Evolutionary conservation across 2,329 filamentous ascomycete species (phyloP).

Genomic region (Sporothrix brunneoviolacea): DNA sequence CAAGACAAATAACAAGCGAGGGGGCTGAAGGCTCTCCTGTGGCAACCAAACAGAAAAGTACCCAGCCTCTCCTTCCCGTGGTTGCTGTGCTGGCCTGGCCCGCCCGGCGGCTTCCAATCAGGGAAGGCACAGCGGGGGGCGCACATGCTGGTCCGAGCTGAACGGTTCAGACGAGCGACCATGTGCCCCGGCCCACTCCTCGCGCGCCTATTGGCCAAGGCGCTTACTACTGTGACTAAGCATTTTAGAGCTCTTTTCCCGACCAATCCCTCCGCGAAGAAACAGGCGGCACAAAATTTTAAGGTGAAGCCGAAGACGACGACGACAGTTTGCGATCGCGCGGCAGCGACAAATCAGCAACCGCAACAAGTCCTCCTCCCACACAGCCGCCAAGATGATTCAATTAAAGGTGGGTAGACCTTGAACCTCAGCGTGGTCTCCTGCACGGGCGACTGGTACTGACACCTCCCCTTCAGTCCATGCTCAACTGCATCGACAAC

Average conservation of each 20-base stretch:
- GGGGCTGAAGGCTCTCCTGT: not conserved
- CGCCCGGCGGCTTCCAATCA: slow-evolving; percentile 5
- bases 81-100: slow-evolving; percentile 3
- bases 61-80: not conserved
- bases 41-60: not conserved
- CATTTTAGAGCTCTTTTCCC: too few relatives aligned
- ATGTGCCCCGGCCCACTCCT: too few relatives aligned
- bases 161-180: too few relatives aligned
- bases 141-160: too few relatives aligned
- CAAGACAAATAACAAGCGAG: not conserved
- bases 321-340: too few relatives aligned
- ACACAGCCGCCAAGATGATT: slow-evolving; percentile 62
- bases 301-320: not conserved
- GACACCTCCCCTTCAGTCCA: slow-evolving; percentile 66
- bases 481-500: slow-evolving; percentile 99
- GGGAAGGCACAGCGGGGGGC: not conserved
- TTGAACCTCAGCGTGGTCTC: too few relatives aligned
- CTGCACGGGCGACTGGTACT: too few relatives aligned
- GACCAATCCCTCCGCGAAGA: too few relatives aligned
- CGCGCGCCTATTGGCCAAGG: too few relatives aligned
- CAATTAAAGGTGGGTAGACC: slow-evolving; percentile 72
- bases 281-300: too few relatives aligned
- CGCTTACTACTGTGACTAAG: too few relatives aligned
- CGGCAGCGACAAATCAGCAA: not conserved
- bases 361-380: not conserved